These are phyloP conservation scores for Psilocybe tampanensis DNA, from an alignment of 768 basidiomycete species.

Conservation along the genomic window DNA sequence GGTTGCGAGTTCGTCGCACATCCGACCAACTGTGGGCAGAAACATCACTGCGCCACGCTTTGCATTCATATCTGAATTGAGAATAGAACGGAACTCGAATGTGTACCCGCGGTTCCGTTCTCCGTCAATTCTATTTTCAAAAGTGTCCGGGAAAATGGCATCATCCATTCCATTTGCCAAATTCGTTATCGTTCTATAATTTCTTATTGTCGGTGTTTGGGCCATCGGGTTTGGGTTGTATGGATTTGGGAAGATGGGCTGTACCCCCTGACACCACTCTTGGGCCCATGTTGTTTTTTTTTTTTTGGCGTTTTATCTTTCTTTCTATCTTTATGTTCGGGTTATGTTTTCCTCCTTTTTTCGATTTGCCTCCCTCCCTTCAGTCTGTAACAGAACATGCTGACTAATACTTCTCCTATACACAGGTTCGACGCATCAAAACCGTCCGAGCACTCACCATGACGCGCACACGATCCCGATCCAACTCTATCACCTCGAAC, in stretches of 20 bases:
- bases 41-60: not conserved
- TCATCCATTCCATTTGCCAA: not conserved
- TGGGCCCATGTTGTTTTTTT: too few species aligned
- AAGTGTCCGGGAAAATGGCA: too few species aligned
- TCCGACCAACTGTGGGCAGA: not conserved
- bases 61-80: not conserved
- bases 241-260: not conserved
- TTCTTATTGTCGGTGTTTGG: slow-evolving; percentile 1
- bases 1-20: not conserved
- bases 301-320: not conserved
- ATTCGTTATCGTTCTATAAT: not conserved
- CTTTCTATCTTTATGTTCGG: not conserved
- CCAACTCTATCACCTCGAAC: slow-evolving; percentile 34
- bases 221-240: not conserved
- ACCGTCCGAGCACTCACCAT: slow-evolving; percentile 50
- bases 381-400: not conserved
- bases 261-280: slow-evolving; percentile 2
- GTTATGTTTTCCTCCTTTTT: not conserved
- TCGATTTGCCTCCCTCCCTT: too few species aligned
- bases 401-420: not conserved
- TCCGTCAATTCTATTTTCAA: not conserved
- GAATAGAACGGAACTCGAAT: not conserved
- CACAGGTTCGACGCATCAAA: slow-evolving; percentile 72
- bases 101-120: not conserved
- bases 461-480: slow-evolving; percentile 40